Base-by-base conservation (phyloP, 352 stramenopile species). In the Phytophthora podocarpi region DNA sequence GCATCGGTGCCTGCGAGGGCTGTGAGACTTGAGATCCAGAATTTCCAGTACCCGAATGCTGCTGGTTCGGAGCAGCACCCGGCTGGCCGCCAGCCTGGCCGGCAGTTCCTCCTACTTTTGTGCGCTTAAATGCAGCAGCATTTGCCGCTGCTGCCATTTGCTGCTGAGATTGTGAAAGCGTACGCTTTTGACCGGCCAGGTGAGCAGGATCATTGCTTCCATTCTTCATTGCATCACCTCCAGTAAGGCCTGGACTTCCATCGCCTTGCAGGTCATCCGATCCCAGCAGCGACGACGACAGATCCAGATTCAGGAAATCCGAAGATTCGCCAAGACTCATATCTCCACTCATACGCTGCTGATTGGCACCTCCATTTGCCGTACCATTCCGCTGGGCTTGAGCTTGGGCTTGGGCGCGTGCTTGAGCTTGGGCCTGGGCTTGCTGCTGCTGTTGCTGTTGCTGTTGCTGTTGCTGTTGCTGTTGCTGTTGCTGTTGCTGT, bases 221-320 rank as follows among this genome's bases (percentile, higher is more conserved):
- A 24, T 57, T 74, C 58, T 82, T 82, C 53, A 72, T 73, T 12
- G 45, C 42, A 15, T 85, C 73, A 15, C 59, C 16, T 50, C 59
- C 74, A 36, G 74, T 71, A 12, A 71, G 67, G 43, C 70, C 43
- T 21, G 78, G 74, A 59, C 43, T 81, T 7, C 71, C 54, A 59
- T 83, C 62, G 12, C 75, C 67, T 15, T 78, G 70, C 20, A 92
- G 66, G 37, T 92, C 85, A 32, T 89, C 71, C 12, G 76, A 78
- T 32, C 79, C 72, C 24, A 94, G 64, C 59, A 94, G 70, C 20
- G 82, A 87, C 32, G 82, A 76, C 5, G 82, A 85, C 41, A 96
- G 43, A 55, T 93, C 87, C 52, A 96, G 53, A 35, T 90, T 93
- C 30, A 96, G 63, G 47, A 96, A 93, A 41, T 96, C 85, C 3